Evolutionary conservation across 441 rosid genomes (phyloP), one percentile per base, ranked within the genome.

Genomic region (Jatropha podagrica): DNA sequence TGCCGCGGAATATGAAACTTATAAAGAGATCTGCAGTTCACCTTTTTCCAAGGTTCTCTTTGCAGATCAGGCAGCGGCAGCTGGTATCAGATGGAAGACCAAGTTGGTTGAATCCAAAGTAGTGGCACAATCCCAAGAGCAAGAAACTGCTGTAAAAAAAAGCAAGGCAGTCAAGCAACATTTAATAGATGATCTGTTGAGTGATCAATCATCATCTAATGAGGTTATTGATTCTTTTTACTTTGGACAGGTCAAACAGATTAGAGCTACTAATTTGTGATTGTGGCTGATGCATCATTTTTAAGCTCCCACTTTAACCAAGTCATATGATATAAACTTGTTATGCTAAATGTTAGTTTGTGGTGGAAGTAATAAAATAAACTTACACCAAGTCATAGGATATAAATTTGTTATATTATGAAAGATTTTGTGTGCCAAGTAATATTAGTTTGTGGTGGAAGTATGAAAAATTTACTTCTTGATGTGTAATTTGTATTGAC

Each of bases 1-100:
- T 67, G 97, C 97, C 11, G 96, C 92, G 67, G 83, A 17, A 4
- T 61, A 93, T 59, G 96, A 92, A 82, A 81, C 92, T 46, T 93
- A 93, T 81, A 88, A 84, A 75, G 94, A 92, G 80, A 92, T 93
- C 66, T 95, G 98, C 83, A 74, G 92, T 76, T 92, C 95, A 75
- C 80, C 89, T 3, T 52, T 82, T 76, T 89, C 95, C 3, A 75
- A 91, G 80, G 60, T 82, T 66, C 79, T 86, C 38, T 87, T 95
- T 80, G 86, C 96, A 9, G 95, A 95, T 77, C 96, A 93, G 84
- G 97, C 97, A 67, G 85, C 82, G 79, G 89, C 93, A 10, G 86
- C 88, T 26, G 88, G 94, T 65, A 81, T 87, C 77, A 84, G 78
- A 80, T 83, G 91, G 85, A 87, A 85, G 85, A 83, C 86, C 77